Evolutionary conservation across 1,284 basidiomycete species (phyloP).

Genomic region (Sanguinoderma infundibulare): DNA sequence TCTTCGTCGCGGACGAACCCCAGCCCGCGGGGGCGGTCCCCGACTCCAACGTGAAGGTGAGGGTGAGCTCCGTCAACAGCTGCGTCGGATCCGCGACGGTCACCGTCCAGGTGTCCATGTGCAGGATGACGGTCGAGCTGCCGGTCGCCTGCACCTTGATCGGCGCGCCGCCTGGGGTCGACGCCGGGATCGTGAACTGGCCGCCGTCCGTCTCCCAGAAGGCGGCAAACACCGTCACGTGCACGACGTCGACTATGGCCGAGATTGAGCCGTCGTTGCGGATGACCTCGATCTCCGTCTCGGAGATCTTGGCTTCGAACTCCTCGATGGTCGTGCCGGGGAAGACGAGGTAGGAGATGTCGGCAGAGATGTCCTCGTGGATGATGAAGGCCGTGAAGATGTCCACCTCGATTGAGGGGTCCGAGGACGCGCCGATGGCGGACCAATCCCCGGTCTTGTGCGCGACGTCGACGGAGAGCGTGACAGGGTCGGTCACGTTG

Average conservation of each 20-base stretch:
- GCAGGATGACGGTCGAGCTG: slow-evolving; percentile 51
- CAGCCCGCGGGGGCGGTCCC: slow-evolving; percentile 38
- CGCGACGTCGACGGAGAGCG: slow-evolving; percentile 50
- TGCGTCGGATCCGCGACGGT: slow-evolving; percentile 65
- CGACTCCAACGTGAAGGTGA: slow-evolving; percentile 38
- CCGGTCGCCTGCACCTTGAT: slow-evolving; percentile 47
- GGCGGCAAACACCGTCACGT: slow-evolving; percentile 35
- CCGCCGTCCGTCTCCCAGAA: slow-evolving; percentile 42
- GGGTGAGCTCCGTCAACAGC: slow-evolving; percentile 36
- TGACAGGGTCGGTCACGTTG: slow-evolving; percentile 30
- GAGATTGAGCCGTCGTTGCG: slow-evolving; percentile 40
- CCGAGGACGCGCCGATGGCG: slow-evolving; percentile 59
- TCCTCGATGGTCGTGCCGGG: slow-evolving; percentile 46
- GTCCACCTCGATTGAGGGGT: slow-evolving; percentile 55
- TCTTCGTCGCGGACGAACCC: slow-evolving; percentile 35
- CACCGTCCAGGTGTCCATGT: slow-evolving; percentile 46
- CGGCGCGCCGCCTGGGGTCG: slow-evolving; percentile 27
- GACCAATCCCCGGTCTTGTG: slow-evolving; percentile 63
- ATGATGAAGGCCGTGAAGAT: slow-evolving; percentile 66
- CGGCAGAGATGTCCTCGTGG: slow-evolving; percentile 40
- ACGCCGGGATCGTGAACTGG: slow-evolving; percentile 24
- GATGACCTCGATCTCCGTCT: slow-evolving; percentile 36
- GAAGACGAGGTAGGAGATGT: slow-evolving; percentile 56
- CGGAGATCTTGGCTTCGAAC: slow-evolving; percentile 36
- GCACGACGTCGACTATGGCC: slow-evolving; percentile 37